Percentiles rank a stretch among this genome's conserved stretches.
Evolutionary conservation across 2,329 filamentous ascomycete genomes (phyloP).

Genomic region (Monilinia vaccinii-corymbosi): DNA sequence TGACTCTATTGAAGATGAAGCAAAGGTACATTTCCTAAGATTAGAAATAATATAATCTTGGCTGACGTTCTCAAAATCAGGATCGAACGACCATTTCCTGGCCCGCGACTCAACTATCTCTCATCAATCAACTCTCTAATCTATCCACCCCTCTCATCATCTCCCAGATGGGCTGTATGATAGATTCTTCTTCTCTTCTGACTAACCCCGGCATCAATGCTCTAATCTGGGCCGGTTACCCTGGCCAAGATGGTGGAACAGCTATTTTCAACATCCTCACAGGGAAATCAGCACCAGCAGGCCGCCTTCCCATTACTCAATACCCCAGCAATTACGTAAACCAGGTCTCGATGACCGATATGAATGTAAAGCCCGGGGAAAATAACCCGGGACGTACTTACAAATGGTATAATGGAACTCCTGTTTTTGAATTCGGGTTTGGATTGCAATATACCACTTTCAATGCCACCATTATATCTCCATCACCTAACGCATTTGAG

Average conservation of each 20-base stretch:
- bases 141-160: constrained; percentile 41
- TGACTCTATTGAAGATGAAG: constrained; percentile 42
- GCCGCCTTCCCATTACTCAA: constrained; percentile 44
- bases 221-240: constrained; percentile 49
- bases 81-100: constrained; percentile 44
- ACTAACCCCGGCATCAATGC: constrained; percentile 39
- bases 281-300: constrained; percentile 32
- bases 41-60: fast-evolving
- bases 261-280: constrained; percentile 46
- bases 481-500: not conserved
- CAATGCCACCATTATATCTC: not conserved
- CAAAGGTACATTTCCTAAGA: not conserved
- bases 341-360: constrained; percentile 45
- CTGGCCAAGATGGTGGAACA: constrained; percentile 48
- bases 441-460: constrained; percentile 33
- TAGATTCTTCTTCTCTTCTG: constrained; percentile 43
- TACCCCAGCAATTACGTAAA: constrained; percentile 45
- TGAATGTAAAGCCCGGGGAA: constrained; percentile 41
- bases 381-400: constrained; percentile 44
- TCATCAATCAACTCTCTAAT: constrained; percentile 40
- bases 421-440: constrained; percentile 44
- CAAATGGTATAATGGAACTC: constrained; percentile 43
- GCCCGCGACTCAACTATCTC: constrained; percentile 41
- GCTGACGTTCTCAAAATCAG: not conserved
- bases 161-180: constrained; percentile 41